A percentile compares a stretch with the other conserved stretches of the same genome.
These are phyloP conservation scores for Lentithecium fluviatile DNA, from an alignment of 495 filamentous ascomycete genomes.

Conservation along the genomic window DNA sequence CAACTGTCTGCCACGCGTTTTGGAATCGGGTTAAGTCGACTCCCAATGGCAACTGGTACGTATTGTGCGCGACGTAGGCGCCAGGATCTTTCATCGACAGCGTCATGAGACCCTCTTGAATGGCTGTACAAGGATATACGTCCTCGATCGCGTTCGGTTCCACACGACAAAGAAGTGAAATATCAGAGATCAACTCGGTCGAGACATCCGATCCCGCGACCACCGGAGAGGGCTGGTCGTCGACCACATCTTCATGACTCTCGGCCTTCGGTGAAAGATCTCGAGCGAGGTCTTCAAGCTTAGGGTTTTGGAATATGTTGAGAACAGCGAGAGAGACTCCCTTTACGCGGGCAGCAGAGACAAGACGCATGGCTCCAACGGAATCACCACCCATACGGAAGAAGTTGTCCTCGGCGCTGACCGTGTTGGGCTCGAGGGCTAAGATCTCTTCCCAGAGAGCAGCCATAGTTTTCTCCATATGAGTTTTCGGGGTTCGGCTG, in stretches of 20 bases:
- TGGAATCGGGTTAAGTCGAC: slow-evolving; percentile 53
- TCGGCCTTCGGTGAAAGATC: too few species aligned
- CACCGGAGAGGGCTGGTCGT: slow-evolving; percentile 13
- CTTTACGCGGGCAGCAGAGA: slow-evolving; percentile 7
- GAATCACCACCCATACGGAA: slow-evolving; percentile 29
- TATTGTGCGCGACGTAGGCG: slow-evolving; percentile 57
- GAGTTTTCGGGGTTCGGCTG: slow-evolving; percentile 19
- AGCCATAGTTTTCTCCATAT: slow-evolving; percentile 14
- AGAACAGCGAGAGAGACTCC: slow-evolving; percentile 19
- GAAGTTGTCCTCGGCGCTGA: slow-evolving; percentile 27
- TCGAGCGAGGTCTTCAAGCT: slow-evolving; percentile 17
- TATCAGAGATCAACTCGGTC: slow-evolving; percentile 14
- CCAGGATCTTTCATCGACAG: slow-evolving; percentile 57
- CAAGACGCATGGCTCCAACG: slow-evolving; percentile 28
- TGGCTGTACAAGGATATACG: slow-evolving; percentile 66
- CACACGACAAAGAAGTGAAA: slow-evolving; percentile 32
- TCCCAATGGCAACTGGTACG: slow-evolving; percentile 47
- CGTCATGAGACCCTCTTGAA: slow-evolving; percentile 69
- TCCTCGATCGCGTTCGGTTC: slow-evolving; percentile 51
- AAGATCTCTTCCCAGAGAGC: slow-evolving; percentile 24
- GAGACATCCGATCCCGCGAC: slow-evolving; percentile 4
- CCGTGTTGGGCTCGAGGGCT: slow-evolving; percentile 8
- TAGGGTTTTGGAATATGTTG: slow-evolving; percentile 28
- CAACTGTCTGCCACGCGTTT: slow-evolving; percentile 52
- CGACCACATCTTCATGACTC: too few species aligned